Base-by-base conservation (phyloP, 2,329 filamentous ascomycete genomes). In the Neophaeococcomyces aloes region DNA sequence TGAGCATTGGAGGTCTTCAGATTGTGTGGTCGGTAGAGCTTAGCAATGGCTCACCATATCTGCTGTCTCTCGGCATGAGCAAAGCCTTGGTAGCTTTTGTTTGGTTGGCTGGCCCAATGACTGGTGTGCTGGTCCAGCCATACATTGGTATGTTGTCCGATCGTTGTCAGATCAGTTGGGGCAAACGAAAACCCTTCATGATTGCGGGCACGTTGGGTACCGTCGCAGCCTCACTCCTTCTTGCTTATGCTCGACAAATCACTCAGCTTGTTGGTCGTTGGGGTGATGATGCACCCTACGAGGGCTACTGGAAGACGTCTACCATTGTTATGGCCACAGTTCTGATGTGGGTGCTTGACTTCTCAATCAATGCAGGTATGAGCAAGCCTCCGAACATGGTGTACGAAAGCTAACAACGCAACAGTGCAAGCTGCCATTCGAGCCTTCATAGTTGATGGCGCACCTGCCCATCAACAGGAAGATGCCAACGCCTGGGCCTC, bases 1-100 rank as follows among this genome's bases (percentile, higher is more conserved):
- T 95, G 49, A 80, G 84, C 59, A 84, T 94, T 53, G 86, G 86
- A 48, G 89, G 77, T 68, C 72, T 96, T 49, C 89, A 96, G 65
- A 83, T 96, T 54, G 87, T 89, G 21, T 96, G 89, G 89, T 88
- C 88, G 1, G 87, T 94, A 32, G 89, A 96, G 63, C 72, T 94
- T 32, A 94, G 87, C 42, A 89, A 94, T 67, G 88, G 88, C 55
- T 94, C 89, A 42, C 84, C 85, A 4, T 91, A 83, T 58, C 68
- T 91, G 31, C 68, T 89, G 31, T 87, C 84, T 1, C 74, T 91
- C 23, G 85, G 85, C 8, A 72, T 91, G 63, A 86, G 79, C 71
- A 88, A 89, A 66, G 82, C 83, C 29, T 65, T 88, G 33, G 82
- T 89, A 70, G 83, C 85, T 14, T 71, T 88, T 51, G 84, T 89